phyloP scores from a whole-genome alignment of 768 basidiomycete species.

The Rhizopogon rudus region DNA sequence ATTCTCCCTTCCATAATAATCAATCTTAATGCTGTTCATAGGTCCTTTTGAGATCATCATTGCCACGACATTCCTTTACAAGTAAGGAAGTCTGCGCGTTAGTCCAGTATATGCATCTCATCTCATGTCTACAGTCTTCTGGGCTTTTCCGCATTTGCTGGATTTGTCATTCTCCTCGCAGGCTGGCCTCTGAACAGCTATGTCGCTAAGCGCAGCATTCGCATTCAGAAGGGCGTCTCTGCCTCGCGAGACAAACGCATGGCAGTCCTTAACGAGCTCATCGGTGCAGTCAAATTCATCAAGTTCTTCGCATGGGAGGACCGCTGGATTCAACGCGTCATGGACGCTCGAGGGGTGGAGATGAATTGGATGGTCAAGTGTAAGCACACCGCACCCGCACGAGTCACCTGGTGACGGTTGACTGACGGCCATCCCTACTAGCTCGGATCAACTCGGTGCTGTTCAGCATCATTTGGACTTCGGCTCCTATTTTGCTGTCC shows the following conservation, averaged over 20 bases:
- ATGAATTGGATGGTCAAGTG: conserved; percentile 3
- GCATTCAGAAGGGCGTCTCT: conserved; percentile 29
- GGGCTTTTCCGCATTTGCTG: conserved; percentile 69
- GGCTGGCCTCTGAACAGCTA: conserved; percentile 44
- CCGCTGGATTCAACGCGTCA: conserved; percentile 37
- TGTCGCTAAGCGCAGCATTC: conserved; percentile 32
- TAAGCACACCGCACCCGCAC: not conserved
- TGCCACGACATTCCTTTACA: conserved; percentile 70
- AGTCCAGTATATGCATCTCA: not conserved
- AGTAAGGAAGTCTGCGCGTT: conserved; percentile 33
- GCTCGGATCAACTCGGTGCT: conserved; percentile 69
- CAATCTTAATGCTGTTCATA: conserved; percentile 12
- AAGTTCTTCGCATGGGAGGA: conserved; percentile 41
- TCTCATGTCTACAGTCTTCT: conserved; percentile 40
- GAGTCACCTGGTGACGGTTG: not conserved
- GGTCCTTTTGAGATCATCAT: conserved; percentile 78
- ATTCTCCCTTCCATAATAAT: not conserved
- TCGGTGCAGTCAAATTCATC: conserved; percentile 35
- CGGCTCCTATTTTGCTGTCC: conserved; percentile 76
- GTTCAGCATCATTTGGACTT: conserved; percentile 69
- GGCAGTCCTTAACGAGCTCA: conserved; percentile 39
- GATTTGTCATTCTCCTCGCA: conserved; percentile 44
- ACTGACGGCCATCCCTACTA: conserved; percentile 13
- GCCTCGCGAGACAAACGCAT: conserved; percentile 39
- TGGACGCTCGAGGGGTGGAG: conserved; percentile 57